Percentiles rank a stretch among this genome's conserved stretches.
Conservation (phyloP, 495 filamentous ascomycete species). For the Rostrohypoxylon terebratum region DNA sequence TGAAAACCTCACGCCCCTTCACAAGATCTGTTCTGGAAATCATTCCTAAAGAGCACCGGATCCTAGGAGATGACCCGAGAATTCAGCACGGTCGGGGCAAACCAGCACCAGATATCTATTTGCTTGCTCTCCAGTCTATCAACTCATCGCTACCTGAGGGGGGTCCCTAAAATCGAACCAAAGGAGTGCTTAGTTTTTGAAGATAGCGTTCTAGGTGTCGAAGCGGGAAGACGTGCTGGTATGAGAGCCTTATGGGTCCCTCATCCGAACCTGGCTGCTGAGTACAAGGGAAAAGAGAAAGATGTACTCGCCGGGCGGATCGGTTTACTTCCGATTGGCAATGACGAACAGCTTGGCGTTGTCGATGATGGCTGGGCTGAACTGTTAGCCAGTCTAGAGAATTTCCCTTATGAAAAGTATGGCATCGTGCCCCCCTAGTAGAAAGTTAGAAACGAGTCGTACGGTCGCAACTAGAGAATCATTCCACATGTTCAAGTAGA, state of each 20-base stretch:
- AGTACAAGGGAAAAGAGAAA: constrained; percentile 74
- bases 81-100: constrained; percentile 80
- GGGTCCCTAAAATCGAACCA: constrained; percentile 54
- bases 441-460: neutral
- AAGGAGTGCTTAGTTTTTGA: constrained; percentile 92
- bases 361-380: constrained; percentile 75
- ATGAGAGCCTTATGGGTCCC: constrained; percentile 93
- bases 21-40: constrained; percentile 42
- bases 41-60: constrained; percentile 59
- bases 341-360: constrained; percentile 58
- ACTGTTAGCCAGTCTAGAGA: constrained; percentile 66
- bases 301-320: constrained; percentile 83
- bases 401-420: constrained; percentile 70
- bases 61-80: constrained; percentile 81
- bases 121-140: constrained; percentile 79
- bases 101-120: constrained; percentile 87
- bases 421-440: constrained; percentile 41
- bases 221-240: constrained; percentile 83
- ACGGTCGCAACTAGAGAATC: neutral
- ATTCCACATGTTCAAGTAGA: neutral
- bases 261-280: constrained; percentile 73
- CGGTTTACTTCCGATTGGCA: constrained; percentile 63
- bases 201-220: constrained; percentile 85
- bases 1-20: constrained; percentile 40
- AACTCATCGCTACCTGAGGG: constrained; percentile 67